These are phyloP conservation scores for Colletotrichum sp. DNA, from an alignment of 2,329 filamentous ascomycete genomes.

Conservation along the genomic window DNA sequence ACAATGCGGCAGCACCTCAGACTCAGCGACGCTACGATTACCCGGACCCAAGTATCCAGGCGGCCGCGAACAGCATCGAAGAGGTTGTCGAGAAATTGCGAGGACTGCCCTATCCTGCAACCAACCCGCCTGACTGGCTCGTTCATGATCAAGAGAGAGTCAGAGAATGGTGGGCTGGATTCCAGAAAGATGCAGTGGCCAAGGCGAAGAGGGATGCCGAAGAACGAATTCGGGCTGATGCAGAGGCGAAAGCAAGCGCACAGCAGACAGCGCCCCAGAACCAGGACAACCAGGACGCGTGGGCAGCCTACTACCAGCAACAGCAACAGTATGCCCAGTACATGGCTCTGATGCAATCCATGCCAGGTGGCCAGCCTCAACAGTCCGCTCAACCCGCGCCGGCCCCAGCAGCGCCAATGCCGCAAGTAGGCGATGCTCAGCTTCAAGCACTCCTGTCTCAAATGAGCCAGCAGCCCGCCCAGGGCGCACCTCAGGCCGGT, in stretches of 20 bases:
- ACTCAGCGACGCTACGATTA: conserved; percentile 41
- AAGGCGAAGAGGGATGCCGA: conserved; percentile 45
- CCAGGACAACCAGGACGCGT: conserved; percentile 27
- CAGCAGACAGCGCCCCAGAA: conserved; percentile 25
- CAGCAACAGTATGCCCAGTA: conserved; percentile 42
- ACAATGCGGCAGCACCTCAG: conserved; percentile 32
- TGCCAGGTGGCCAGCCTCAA: conserved; percentile 37
- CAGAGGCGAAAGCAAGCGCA: conserved; percentile 31
- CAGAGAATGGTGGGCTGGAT: conserved; percentile 59
- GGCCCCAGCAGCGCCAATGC: conserved; percentile 7
- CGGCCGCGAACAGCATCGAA: conserved; percentile 48
- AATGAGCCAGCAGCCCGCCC: conserved; percentile 37
- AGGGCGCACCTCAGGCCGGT: conserved; percentile 15
- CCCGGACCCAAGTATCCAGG: conserved; percentile 45
- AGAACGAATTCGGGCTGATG: conserved; percentile 37
- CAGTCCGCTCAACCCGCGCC: conserved; percentile 23
- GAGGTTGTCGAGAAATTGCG: conserved; percentile 44
- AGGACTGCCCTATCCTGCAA: conserved; percentile 53
- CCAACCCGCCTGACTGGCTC: conserved; percentile 58
- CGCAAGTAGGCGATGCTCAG: conserved; percentile 34
- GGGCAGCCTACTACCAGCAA: conserved; percentile 32
- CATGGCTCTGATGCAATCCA: conserved; percentile 46
- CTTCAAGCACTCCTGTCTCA: conserved; percentile 50
- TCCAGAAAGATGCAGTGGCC: conserved; percentile 42
- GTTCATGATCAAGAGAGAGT: conserved; percentile 48